Evolutionary conservation across 257 asterid genomes (phyloP).

Genomic region (Marsdenia floribunda): DNA sequence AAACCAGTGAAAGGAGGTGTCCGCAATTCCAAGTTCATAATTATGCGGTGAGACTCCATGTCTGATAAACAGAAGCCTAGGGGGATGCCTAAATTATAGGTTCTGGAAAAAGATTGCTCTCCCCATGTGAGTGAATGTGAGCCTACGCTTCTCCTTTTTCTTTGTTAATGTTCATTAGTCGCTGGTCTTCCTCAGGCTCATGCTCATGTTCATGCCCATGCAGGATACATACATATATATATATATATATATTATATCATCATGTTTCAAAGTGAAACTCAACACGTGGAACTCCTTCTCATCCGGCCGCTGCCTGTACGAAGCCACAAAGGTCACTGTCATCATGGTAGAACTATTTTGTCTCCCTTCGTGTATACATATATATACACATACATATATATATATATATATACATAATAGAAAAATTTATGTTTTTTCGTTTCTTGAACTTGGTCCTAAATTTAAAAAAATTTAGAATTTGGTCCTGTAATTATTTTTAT

Average conservation of each 20-base stretch:
- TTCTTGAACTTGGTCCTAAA: too few relatives aligned
- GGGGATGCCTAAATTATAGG: constrained; percentile 22
- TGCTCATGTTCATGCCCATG: not conserved
- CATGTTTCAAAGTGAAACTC: not conserved
- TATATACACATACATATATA: too few relatives aligned
- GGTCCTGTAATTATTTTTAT: too few relatives aligned
- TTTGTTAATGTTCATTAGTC: not conserved
- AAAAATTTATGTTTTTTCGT: too few relatives aligned
- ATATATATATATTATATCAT: not conserved
- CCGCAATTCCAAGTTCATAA: constrained; percentile 10
- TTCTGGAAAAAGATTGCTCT: constrained; percentile 41
- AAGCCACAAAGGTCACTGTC: not conserved
- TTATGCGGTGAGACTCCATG: constrained; percentile 29
- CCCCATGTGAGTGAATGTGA: constrained; percentile 50
- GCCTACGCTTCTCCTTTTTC: constrained; percentile 24
- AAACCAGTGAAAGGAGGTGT: not conserved
- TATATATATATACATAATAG: too few relatives aligned
- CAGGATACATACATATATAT: not conserved
- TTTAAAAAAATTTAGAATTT: too few relatives aligned
- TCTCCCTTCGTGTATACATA: not conserved
- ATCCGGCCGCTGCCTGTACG: not conserved
- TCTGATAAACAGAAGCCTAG: constrained; percentile 34
- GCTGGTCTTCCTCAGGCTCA: not conserved
- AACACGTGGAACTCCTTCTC: constrained; percentile 5
- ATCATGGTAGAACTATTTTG: not conserved